phyloP scores from a whole-genome alignment of 495 filamentous ascomycete genomes.

The Penicillium paradoxum region DNA sequence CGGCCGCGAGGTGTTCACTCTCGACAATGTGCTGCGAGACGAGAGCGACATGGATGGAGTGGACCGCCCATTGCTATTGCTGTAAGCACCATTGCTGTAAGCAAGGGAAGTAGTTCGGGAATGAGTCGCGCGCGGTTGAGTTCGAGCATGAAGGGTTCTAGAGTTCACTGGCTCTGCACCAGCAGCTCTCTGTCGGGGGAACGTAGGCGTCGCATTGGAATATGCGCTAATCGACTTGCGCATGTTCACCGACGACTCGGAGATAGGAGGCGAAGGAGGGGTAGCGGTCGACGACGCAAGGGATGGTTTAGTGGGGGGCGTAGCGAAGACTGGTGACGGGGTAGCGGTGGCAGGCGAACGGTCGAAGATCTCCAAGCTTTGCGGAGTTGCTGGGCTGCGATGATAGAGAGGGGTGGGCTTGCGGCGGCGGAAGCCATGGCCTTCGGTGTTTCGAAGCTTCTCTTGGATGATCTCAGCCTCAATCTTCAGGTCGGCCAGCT shows the following conservation, averaged over 20 bases:
- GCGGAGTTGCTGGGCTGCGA: conserved; percentile 47
- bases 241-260: conserved; percentile 44
- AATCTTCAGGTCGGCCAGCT: conserved; percentile 86
- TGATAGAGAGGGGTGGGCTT: conserved; percentile 48
- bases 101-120: conserved; percentile 52
- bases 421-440: conserved; percentile 46
- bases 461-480: conserved; percentile 92
- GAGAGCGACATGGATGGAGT: conserved; percentile 38
- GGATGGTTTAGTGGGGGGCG: conserved; percentile 63
- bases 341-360: conserved; percentile 59
- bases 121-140: conserved; percentile 37
- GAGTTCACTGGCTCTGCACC: conserved; percentile 32
- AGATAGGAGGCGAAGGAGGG: conserved; percentile 60
- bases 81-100: conserved; percentile 36
- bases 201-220: conserved; percentile 30
- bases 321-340: conserved; percentile 68
- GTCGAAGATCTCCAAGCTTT: conserved; percentile 44
- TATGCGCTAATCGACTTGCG: conserved; percentile 40
- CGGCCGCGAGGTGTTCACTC: conserved; percentile 24
- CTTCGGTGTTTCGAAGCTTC: conserved; percentile 71
- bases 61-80: conserved; percentile 37
- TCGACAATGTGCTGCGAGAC: conserved; percentile 35
- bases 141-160: conserved; percentile 39
- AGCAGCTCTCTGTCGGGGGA: conserved; percentile 37
- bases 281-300: conserved; percentile 74